These are phyloP conservation scores for Boletus mariae DNA, from an alignment of 1,284 basidiomycete genomes.

Conservation along the genomic window DNA sequence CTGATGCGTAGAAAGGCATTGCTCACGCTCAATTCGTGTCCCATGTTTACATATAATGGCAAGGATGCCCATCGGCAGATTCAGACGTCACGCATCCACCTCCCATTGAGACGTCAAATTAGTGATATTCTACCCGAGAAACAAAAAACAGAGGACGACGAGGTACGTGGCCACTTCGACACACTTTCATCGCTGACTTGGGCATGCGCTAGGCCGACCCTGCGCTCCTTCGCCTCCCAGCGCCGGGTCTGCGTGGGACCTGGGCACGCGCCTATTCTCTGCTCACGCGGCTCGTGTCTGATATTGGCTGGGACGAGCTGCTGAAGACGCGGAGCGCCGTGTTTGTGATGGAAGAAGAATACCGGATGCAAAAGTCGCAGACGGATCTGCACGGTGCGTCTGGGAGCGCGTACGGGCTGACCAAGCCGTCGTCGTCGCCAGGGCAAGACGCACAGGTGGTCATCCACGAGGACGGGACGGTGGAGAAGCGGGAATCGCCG, in stretches of 20 bases:
- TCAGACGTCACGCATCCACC: constrained; percentile 76
- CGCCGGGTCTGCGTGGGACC: constrained; percentile 91
- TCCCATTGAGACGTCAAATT: constrained; percentile 85
- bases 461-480: constrained; percentile 57
- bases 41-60: constrained; percentile 99
- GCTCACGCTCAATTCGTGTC: constrained; percentile 96
- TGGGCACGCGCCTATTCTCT: constrained; percentile 94
- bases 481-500: constrained; percentile 22
- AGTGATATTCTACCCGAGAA: constrained; percentile 76
- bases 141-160: constrained; percentile 78
- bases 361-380: constrained; percentile 83
- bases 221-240: constrained; percentile 88
- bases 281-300: constrained; percentile 83
- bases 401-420: background rate
- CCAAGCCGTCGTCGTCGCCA: background rate
- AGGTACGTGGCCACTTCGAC: constrained; percentile 42
- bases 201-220: constrained; percentile 51
- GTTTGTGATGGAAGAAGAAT: constrained; percentile 99
- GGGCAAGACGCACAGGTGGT: constrained; percentile 30
- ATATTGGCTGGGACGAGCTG: constrained; percentile 98
- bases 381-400: constrained; percentile 44
- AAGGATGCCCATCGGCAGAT: constrained; percentile 90
- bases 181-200: background rate
- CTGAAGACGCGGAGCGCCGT: constrained; percentile 90
- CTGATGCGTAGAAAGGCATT: constrained; percentile 54